A percentile compares a stretch with the other conserved stretches of the same genome.
These are phyloP conservation scores for Secale cereale DNA, from an alignment of 176 grass and related monocot genomes.

Conservation along the genomic window DNA sequence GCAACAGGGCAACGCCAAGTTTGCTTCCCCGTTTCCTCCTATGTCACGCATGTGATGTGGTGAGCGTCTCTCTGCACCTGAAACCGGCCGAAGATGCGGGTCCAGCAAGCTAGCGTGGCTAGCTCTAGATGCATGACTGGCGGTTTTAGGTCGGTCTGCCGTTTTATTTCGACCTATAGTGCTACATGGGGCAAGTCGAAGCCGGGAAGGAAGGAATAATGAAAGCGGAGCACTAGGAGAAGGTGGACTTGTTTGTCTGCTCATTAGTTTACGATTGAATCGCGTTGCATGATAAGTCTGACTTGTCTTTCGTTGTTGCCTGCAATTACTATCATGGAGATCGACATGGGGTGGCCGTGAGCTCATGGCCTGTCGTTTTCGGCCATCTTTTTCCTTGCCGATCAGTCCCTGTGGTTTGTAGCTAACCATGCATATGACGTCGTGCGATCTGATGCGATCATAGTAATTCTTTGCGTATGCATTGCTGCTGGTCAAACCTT, in stretches of 20 bases:
- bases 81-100: not conserved
- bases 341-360: not conserved
- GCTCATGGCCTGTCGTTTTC: not conserved
- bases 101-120: not conserved
- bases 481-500: conserved; percentile 11
- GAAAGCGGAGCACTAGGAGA: not conserved
- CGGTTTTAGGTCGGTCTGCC: conserved; percentile 6
- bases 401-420: not conserved
- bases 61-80: not conserved
- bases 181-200: conserved; percentile 36
- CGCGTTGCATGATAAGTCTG: conserved; percentile 8
- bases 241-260: conserved; percentile 18
- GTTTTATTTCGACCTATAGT: not conserved
- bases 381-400: not conserved
- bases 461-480: not conserved
- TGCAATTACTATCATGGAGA: not conserved
- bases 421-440: not conserved
- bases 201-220: not conserved
- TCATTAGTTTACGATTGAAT: not conserved
- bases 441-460: not conserved
- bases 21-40: not conserved
- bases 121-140: not conserved
- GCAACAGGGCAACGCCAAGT: not conserved
- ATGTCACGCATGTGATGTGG: conserved; percentile 18
- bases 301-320: conserved; percentile 10